phyloP scores from a whole-genome alignment of 169 alveolate genomes.

The Nephromyces sp. region DNA sequence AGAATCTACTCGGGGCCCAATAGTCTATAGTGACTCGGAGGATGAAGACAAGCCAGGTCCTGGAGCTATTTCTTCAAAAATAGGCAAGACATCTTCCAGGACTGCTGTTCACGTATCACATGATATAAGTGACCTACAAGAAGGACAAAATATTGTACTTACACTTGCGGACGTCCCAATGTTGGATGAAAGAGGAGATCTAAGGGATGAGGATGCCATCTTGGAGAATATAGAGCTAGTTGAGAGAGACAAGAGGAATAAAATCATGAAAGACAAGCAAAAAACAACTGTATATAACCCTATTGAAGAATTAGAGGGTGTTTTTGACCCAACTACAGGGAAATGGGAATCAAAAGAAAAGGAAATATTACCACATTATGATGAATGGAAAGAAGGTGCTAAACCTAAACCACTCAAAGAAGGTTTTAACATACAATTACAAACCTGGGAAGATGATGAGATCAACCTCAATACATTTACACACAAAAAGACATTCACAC shows the following conservation, averaged over 20 bases:
- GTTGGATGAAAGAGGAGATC: background rate
- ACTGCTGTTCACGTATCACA: constrained; percentile 8
- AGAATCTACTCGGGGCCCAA: background rate
- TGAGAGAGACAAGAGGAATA: background rate
- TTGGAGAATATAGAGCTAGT: background rate
- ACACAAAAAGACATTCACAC: no score
- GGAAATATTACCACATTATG: constrained; percentile 20
- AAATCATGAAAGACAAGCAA: constrained; percentile 1
- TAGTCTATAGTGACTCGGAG: no score
- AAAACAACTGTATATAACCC: constrained; percentile 13
- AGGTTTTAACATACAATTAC: no score
- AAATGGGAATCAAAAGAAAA: no score
- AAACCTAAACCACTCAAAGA: background rate
- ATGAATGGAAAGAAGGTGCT: constrained; percentile 15
- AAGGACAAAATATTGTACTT: constrained; percentile 17
- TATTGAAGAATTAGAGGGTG: constrained; percentile 14
- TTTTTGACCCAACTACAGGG: background rate
- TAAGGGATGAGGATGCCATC: constrained; percentile 8
- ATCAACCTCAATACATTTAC: no score
- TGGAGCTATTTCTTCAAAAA: background rate
- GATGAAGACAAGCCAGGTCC: background rate
- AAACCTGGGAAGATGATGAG: no score
- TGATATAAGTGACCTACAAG: constrained; percentile 10
- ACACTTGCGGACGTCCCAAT: constrained; percentile 16
- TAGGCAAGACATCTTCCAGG: background rate